Percentiles rank a stretch among this genome's conserved stretches.
Evolutionary conservation across 306 rosid genomes (phyloP).

Genomic region (Quercus variabilis): DNA sequence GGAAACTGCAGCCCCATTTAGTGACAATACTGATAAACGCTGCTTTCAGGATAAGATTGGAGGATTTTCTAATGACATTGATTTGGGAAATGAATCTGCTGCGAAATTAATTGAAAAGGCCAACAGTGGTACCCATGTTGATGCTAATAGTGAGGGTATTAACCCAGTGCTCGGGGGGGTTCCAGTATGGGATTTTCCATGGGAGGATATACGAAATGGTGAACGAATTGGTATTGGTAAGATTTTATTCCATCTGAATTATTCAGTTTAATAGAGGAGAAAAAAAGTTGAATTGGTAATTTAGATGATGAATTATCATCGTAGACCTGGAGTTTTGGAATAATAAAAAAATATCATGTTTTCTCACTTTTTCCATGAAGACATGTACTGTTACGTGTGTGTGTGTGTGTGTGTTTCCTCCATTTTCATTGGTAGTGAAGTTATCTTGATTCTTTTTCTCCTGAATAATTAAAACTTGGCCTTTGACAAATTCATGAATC

Average conservation of each 20-base stretch:
- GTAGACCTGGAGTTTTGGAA: not conserved
- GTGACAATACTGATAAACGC: slow-evolving; percentile 32
- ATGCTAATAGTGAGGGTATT: slow-evolving; percentile 42
- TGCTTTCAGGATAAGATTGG: slow-evolving; percentile 30
- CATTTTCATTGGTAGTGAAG: not conserved
- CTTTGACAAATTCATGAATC: not conserved
- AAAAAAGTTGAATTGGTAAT: not conserved
- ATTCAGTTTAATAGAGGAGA: not conserved
- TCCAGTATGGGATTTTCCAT: slow-evolving; percentile 83
- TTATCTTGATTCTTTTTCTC: not conserved
- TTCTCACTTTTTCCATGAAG: not conserved
- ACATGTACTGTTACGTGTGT: not conserved
- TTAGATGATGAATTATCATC: not conserved
- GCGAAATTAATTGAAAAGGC: slow-evolving; percentile 21
- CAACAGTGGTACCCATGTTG: slow-evolving; percentile 30
- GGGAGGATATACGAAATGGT: slow-evolving; percentile 95
- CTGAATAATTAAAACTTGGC: not conserved
- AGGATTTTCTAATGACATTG: slow-evolving; percentile 26
- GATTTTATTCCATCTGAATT: slow-evolving; percentile 10
- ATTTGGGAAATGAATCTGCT: slow-evolving; percentile 35
- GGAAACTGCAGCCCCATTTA: slow-evolving; percentile 17
- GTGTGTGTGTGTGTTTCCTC: not conserved
- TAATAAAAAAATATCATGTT: not conserved
- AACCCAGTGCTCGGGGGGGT: slow-evolving; percentile 61
- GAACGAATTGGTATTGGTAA: slow-evolving; percentile 99